A percentile compares a stretch with the other conserved stretches of the same genome.
phyloP scores from a whole-genome alignment of 2,329 filamentous ascomycete genomes.

The Cercospora janseana region DNA sequence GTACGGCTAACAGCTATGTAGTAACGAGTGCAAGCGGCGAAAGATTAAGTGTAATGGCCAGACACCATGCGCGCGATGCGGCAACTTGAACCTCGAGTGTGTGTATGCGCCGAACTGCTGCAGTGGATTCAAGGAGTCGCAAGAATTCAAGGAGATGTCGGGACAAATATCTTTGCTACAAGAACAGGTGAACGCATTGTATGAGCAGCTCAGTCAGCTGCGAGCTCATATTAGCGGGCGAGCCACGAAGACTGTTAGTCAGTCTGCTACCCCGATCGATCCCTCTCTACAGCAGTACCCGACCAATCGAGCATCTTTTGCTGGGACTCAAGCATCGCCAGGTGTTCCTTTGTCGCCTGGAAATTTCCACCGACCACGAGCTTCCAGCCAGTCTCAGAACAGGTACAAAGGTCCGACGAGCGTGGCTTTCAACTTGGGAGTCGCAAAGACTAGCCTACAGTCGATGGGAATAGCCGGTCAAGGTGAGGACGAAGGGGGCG shows the following conservation, averaged over 20 bases:
- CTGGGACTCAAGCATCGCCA: constrained; percentile 25
- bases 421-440: constrained; percentile 77
- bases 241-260: constrained; percentile 9
- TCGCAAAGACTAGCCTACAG: constrained; percentile 81
- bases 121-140: constrained; percentile 86
- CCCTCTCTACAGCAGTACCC: constrained; percentile 36
- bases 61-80: constrained; percentile 63
- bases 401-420: constrained; percentile 83
- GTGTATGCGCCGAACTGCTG: constrained; percentile 67
- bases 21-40: constrained; percentile 64
- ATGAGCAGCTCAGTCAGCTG: constrained; percentile 67
- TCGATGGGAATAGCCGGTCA: constrained; percentile 80
- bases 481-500: constrained; percentile 62
- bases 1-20: constrained; percentile 30
- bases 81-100: constrained; percentile 62
- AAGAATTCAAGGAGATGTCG: constrained; percentile 83
- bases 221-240: constrained; percentile 48
- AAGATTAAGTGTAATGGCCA: constrained; percentile 70
- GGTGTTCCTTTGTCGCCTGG: constrained; percentile 36
- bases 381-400: constrained; percentile 47
- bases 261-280: constrained; percentile 34
- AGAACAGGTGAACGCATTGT: constrained; percentile 78
- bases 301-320: constrained; percentile 22
- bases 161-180: constrained; percentile 72
- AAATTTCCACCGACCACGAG: constrained; percentile 34